Percentiles rank a stretch among this genome's conserved stretches.
Conservation (phyloP, 768 basidiomycete species). For the Pleurotus eryngii region DNA sequence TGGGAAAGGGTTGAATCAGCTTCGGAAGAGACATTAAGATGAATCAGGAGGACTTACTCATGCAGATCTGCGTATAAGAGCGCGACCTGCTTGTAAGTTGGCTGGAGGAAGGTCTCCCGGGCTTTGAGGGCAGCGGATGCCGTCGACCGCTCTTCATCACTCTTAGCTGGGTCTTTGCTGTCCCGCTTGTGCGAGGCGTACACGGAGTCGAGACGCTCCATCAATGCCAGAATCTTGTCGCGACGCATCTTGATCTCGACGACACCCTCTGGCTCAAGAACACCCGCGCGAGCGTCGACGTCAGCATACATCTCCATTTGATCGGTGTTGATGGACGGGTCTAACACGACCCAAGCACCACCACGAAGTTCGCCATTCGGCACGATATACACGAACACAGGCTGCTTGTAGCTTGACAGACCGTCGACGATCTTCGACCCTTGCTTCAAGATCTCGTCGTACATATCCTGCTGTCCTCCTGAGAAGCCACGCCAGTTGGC, state of each 20-base stretch:
- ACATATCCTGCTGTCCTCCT: conserved; percentile 99
- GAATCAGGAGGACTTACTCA: conserved; percentile 58
- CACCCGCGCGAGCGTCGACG: conserved; percentile 92
- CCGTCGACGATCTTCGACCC: conserved; percentile 99
- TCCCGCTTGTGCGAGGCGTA: conserved; percentile 81
- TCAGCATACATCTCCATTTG: conserved; percentile 99
- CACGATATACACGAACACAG: conserved; percentile 97
- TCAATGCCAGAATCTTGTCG: conserved; percentile 84
- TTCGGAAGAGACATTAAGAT: background rate
- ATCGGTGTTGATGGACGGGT: conserved; percentile 93
- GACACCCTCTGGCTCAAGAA: conserved; percentile 95
- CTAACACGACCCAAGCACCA: conserved; percentile 98
- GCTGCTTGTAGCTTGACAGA: conserved; percentile 93
- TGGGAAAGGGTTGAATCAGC: conserved; percentile 26
- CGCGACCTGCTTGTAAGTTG: conserved; percentile 92
- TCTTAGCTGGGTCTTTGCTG: conserved; percentile 71
- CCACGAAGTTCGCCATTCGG: conserved; percentile 98
- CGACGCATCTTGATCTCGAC: conserved; percentile 98
- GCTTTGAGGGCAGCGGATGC: conserved; percentile 67
- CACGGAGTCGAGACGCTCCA: conserved; percentile 88
- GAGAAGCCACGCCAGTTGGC: conserved; percentile 99
- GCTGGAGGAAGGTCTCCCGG: conserved; percentile 78
- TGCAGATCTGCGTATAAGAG: conserved; percentile 95
- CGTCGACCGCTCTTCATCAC: conserved; percentile 68
- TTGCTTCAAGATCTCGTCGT: conserved; percentile 95